These are phyloP conservation scores for Solanum paucissectum DNA, from an alignment of 257 asterid species.

Conservation along the genomic window DNA sequence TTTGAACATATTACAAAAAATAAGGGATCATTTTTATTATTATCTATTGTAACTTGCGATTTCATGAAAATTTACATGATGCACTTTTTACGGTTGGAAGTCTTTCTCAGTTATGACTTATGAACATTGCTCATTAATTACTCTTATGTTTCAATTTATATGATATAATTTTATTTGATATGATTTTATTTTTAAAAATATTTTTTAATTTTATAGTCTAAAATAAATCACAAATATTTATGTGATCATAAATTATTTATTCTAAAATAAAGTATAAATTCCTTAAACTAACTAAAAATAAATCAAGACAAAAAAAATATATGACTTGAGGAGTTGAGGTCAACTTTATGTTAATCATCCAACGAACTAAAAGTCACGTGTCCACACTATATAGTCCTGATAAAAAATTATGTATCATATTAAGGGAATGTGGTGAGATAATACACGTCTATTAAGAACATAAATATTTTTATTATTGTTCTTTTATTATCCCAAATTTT, in stretches of 20 bases:
- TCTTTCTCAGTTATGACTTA: neutral
- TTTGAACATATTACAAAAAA: neutral
- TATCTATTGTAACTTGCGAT: neutral
- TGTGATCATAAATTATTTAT: too few species aligned
- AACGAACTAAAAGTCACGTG: neutral
- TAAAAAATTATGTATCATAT: too few species aligned
- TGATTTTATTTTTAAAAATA: fast-evolving
- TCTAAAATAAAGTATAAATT: too few species aligned
- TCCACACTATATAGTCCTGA: neutral
- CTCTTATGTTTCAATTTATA: too few species aligned
- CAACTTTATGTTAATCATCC: neutral
- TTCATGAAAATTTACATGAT: neutral
- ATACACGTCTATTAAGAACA: too few species aligned
- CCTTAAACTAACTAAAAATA: too few species aligned
- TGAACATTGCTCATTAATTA: neutral
- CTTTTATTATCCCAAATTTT: too few species aligned
- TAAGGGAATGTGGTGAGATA: too few species aligned
- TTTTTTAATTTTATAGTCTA: too few species aligned
- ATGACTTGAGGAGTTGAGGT: neutral
- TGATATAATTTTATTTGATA: too few species aligned
- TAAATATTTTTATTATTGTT: too few species aligned
- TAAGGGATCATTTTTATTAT: neutral
- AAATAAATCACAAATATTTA: too few species aligned
- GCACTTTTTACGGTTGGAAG: neutral
- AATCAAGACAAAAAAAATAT: neutral